A percentile compares a stretch with the other conserved stretches of the same genome.
These are phyloP conservation scores for Aspergillus neoniger DNA, from an alignment of 2,329 filamentous ascomycete species.

Conservation along the genomic window DNA sequence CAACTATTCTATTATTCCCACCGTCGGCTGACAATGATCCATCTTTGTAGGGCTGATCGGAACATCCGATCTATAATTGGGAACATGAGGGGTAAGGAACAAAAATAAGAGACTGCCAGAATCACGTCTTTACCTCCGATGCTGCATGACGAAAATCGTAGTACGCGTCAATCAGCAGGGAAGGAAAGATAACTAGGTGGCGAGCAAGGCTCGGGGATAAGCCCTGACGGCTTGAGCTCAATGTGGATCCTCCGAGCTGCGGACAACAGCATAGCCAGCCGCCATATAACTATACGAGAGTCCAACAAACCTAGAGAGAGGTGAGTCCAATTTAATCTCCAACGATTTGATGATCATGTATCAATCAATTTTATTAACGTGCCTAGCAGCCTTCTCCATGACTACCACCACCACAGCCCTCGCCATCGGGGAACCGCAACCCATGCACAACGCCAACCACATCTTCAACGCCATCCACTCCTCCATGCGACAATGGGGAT, in stretches of 20 bases:
- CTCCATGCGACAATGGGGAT: constrained; percentile 4
- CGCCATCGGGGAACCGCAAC: not conserved
- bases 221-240: not conserved
- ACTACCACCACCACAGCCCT: not conserved
- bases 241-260: not conserved
- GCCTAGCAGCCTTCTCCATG: too few relatives aligned
- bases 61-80: not conserved
- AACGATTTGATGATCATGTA: not conserved
- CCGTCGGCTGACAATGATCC: not conserved
- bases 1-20: not conserved
- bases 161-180: not conserved
- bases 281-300: not conserved
- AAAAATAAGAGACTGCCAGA: too few relatives aligned
- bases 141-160: not conserved
- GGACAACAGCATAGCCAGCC: not conserved
- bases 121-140: not conserved
- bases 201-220: not conserved
- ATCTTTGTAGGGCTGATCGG: not conserved
- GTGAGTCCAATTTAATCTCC: too few relatives aligned
- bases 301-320: too few relatives aligned
- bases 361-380: not conserved
- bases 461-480: constrained; percentile 6
- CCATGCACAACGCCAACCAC: not conserved
- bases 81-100: not conserved
- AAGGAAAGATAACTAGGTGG: not conserved